A percentile compares a stretch with the other conserved stretches of the same genome.
Conservation (phyloP, 139 green algal genomes). For the Eudorina sp. region DNA sequence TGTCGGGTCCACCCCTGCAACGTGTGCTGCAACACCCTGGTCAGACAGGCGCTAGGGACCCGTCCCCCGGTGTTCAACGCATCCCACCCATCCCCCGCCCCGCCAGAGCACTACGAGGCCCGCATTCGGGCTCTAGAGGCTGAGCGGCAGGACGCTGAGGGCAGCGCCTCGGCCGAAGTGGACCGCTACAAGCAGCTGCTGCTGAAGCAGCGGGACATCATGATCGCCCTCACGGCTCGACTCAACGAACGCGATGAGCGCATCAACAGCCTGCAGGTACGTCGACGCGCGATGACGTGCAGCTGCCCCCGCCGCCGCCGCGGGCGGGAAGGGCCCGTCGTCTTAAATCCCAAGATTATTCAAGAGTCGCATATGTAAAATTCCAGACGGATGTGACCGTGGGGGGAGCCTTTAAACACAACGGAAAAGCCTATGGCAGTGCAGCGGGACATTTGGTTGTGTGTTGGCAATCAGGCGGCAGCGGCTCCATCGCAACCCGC, state of each 20-base stretch:
- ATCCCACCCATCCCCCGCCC: neutral
- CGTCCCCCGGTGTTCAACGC: neutral
- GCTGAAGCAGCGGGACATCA: constrained; percentile 98
- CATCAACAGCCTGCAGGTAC: constrained; percentile 87
- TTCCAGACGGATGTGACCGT: no score
- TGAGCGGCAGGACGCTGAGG: constrained; percentile 72
- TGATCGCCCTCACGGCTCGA: constrained; percentile 94
- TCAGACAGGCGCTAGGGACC: no score
- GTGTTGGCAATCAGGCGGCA: no score
- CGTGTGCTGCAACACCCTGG: no score
- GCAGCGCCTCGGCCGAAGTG: constrained; percentile 66
- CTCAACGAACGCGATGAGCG: constrained; percentile 95
- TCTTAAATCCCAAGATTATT: no score
- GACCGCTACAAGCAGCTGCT: constrained; percentile 94
- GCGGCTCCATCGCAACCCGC: no score
- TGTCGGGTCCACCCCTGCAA: no score
- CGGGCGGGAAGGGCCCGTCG: no score
- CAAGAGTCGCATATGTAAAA: no score
- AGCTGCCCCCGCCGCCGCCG: no score
- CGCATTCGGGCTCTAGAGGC: constrained; percentile 86
- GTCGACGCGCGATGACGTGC: no score
- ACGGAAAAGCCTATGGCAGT: neutral
- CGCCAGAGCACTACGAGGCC: constrained; percentile 87
- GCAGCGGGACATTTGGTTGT: neutral
- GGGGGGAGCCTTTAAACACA: neutral